Evolutionary conservation across 768 basidiomycete species (phyloP), one percentile per base, ranked within the genome.

Genomic region (Crassisporium funariophilum): DNA sequence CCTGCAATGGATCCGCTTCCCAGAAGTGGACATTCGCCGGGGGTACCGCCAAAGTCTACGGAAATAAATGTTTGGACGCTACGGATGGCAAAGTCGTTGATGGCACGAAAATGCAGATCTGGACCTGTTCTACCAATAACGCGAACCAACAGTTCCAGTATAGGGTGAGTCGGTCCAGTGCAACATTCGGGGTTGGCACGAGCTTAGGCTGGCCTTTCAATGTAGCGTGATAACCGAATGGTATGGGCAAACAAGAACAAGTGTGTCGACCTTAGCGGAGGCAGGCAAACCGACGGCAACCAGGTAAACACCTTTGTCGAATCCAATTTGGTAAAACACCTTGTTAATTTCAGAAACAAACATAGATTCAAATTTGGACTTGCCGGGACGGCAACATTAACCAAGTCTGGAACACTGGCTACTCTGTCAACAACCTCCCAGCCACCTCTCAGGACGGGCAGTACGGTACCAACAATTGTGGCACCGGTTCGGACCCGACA

Each of bases 391-490:
- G 60, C 31, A 76, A 72, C 56, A 51, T 69, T n/a, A 79, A 79
- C 55, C 79, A 81, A 58, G 55, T 74, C 48, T 80, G 79, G 79
- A 74, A 77, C 54, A 64, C 72, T 2, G 78, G 78, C 2, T 81
- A 80, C 59, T 63, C 65, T 21, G 58, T 61, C 45, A 68, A 59
- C 47, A 50, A 58, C 21, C 71, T 78, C 15, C 78, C 82, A 15
- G 46, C 65, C 31, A 72, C 72, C 11, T 75, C 78, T 7, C 79
- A 88, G 61, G 64, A 75, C 25, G 84, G 76, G 9, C 88, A 88
- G 58, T 67, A 65, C 31, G 86, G 84, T 15, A 81, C 77, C 24
- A 87, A 91, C 65, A 66, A 74, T 44, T 94, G 91, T 58, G 85
- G 83, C 1, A 74, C 78, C 1, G 66, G 65, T 8, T 74, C 81